Base-by-base conservation (phyloP, 2,329 filamentous ascomycete genomes). In the Ceratocystiopsis minuta region DNA sequence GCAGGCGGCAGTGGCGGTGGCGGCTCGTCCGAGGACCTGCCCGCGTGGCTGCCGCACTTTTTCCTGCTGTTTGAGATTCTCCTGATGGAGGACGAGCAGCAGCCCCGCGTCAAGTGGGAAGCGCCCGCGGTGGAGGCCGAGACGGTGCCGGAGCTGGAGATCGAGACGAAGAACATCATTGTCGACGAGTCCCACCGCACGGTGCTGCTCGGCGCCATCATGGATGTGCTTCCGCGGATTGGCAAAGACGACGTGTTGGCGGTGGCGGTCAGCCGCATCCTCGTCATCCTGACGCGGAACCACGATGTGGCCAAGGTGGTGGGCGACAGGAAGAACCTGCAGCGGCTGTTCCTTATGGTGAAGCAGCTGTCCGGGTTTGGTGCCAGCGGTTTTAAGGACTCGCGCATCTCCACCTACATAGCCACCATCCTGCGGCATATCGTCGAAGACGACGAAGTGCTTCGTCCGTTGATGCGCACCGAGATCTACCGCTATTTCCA, bases 301-400 rank as follows among this genome's bases (percentile, higher is more conserved):
- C 78, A 85, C 40, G 66, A 73, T 14, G 68, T 92, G 46, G 87
- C 90, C 2, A 71, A 75, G 48, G 66, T 71, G 37, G 69, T 96
- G 38, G 83, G 84, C 6, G 81, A 94, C 55, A 94, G 86, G 63
- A 81, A 78, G 55, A 92, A 93, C 51, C 67, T 98, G 39, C 83
- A 90, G 54, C 74, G 85, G 24, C 66, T 98, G 17, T 96, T 98
- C 59, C 73, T 95, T 40, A 94, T 96, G 83, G 77, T 88, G 44
- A 93, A 92, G 57, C 88, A 96, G 57, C 72, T 96, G 45, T 78
- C 84, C 16, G 82, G 81, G 20, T 71, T 77, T 28, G 80, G 82
- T 7, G 82, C 85, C 28, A 73, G 81, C 42, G 78, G 79, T 42
- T 70, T 98, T 11, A 67, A 63, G 46, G 66, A 69, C 35, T 66